Evolutionary conservation across 2,329 filamentous ascomycete genomes (phyloP).

Genomic region (Ophiocordyceps polyrhachis-furcata): DNA sequence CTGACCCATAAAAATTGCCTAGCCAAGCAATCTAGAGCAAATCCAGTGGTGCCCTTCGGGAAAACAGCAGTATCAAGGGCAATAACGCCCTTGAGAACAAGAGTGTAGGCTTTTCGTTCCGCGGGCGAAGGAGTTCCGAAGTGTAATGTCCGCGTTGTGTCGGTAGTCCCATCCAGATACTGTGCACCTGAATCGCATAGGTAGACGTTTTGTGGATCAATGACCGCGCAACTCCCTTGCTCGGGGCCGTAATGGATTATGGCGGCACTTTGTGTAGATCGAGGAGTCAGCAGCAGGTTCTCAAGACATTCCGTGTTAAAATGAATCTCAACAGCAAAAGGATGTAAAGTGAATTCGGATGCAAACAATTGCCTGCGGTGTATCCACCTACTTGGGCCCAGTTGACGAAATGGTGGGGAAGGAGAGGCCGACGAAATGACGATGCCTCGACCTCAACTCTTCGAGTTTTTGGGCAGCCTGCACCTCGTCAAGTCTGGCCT

Average conservation of each 20-base stretch:
- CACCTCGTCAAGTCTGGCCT: slow-evolving; percentile 65
- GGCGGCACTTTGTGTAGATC: slow-evolving; percentile 46
- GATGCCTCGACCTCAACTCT: slow-evolving; percentile 44
- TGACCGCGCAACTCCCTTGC: slow-evolving; percentile 57
- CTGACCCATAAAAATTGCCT: slow-evolving; percentile 81
- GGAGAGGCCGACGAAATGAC: slow-evolving; percentile 74
- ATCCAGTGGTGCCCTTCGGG: slow-evolving; percentile 88
- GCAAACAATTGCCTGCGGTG: background rate
- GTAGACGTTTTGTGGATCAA: slow-evolving; percentile 76
- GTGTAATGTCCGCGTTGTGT: slow-evolving; percentile 84
- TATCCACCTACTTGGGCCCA: slow-evolving; percentile 43
- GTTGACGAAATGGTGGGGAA: slow-evolving; percentile 95
- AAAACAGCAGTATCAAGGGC: slow-evolving; percentile 73
- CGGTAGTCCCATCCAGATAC: slow-evolving; percentile 86
- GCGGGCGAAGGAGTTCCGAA: slow-evolving; percentile 70
- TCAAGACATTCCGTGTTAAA: background rate
- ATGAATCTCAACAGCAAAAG: too few relatives aligned
- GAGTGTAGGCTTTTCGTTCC: slow-evolving; percentile 77
- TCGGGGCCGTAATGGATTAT: slow-evolving; percentile 94
- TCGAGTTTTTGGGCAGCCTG: slow-evolving; percentile 84
- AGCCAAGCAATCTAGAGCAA: slow-evolving; percentile 73
- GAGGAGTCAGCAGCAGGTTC: background rate
- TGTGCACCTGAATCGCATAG: slow-evolving; percentile 97
- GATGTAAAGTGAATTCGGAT: background rate
- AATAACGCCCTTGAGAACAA: slow-evolving; percentile 90